Percentiles rank a stretch among this genome's conserved stretches.
Evolutionary conservation across 345 rosid species (phyloP).

Genomic region (Eucalyptus regnans): DNA sequence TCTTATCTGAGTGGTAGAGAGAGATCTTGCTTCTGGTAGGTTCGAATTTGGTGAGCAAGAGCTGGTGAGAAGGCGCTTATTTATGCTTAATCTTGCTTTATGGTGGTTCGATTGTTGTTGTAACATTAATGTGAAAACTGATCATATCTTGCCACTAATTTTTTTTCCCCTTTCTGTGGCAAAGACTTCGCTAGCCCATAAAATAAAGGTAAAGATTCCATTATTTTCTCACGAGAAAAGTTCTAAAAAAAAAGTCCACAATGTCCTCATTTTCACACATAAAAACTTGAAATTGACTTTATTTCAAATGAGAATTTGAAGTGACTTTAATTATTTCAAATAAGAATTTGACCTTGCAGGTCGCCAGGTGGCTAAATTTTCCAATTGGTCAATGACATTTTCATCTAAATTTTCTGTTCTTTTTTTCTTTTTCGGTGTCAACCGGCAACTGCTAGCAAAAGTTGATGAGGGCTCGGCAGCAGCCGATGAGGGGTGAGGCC

Average conservation of each 20-base stretch:
- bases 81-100: neutral
- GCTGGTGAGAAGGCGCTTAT: neutral
- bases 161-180: neutral
- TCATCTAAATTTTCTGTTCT: fast-evolving
- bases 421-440: too few relatives aligned
- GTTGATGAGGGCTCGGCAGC: too few relatives aligned
- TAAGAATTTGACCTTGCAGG: fast-evolving
- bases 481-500: too few relatives aligned
- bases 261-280: fast-evolving
- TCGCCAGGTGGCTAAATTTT: fast-evolving
- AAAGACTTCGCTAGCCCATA: neutral
- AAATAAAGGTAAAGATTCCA: neutral
- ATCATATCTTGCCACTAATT: neutral
- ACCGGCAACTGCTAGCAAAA: too few relatives aligned
- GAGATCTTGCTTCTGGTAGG: neutral
- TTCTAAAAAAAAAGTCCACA: too few relatives aligned
- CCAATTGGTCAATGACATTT: fast-evolving
- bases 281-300: too few relatives aligned
- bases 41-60: neutral
- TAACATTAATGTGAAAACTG: neutral
- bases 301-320: too few relatives aligned
- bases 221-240: too few relatives aligned
- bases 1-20: neutral
- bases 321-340: too few relatives aligned
- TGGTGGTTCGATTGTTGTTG: neutral